Conservation (phyloP, 208 protist genomes). For the Tritrichomonas foetus region DNA sequence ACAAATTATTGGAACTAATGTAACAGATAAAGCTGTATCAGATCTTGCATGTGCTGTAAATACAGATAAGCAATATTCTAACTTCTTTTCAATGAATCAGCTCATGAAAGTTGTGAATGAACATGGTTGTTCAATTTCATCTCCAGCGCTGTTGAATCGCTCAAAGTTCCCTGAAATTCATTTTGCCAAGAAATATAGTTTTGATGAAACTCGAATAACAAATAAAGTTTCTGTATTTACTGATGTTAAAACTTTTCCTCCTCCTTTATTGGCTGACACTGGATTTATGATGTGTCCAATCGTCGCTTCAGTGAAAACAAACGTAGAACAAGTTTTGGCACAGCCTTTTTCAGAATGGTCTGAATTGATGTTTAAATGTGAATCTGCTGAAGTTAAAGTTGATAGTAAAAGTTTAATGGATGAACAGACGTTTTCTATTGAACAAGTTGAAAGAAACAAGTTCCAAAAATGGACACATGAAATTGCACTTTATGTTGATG, state of each 20-base stretch:
- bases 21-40: background rate
- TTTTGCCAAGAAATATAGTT: background rate
- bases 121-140: background rate
- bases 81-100: background rate
- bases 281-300: background rate
- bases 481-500: no score
- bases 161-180: background rate
- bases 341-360: background rate
- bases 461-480: no score
- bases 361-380: no score
- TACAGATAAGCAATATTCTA: background rate
- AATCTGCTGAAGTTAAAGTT: no score
- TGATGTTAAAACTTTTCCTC: background rate
- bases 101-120: background rate
- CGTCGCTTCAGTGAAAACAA: background rate
- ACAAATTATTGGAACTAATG: background rate
- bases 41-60: background rate
- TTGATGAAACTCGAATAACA: background rate
- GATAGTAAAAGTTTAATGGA: no score
- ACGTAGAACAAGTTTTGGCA: background rate
- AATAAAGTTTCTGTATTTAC: background rate
- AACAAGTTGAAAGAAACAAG: no score
- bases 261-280: background rate
- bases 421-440: no score
- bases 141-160: background rate